Evolutionary conservation across 1,284 basidiomycete species (phyloP), one percentile per base, ranked within the genome.

Genomic region (Ceratobasidium sp.): DNA sequence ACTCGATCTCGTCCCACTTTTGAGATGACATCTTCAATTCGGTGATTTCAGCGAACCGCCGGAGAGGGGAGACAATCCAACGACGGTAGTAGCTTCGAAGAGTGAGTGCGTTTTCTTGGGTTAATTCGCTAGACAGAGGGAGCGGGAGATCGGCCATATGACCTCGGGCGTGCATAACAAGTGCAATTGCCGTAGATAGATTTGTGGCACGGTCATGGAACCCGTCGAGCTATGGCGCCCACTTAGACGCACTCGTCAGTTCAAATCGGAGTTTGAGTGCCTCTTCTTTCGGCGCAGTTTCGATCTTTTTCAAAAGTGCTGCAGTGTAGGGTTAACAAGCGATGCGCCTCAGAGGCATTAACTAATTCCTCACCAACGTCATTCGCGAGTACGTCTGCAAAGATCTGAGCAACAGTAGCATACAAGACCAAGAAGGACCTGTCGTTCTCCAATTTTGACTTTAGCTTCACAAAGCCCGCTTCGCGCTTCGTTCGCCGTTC

Each of bases 1-100:
- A 82, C 46, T 68, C 38, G 59, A 81, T 81, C 46, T 88, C 85
- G 3, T 83, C 84, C 90, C 92, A 93, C 38, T 87, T 86, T 68
- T 89, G 88, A 0, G 88, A 83, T 0, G 88, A 86, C 92, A 94
- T 93, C 78, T 89, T 85, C 0, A 88, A 85, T 83, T 94, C 92
- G 0, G 91, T 88, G 68, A 90, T 83, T 2, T 81, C 79, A 0
- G 85, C 80, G 2, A 84, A 84, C 9, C 83, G 82, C 28, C 93
- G 88, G 0, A 93, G 87, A 1, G 88, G 89, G 0, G 87, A 86
- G 54, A 93, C 86, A 46, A 91, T 79, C 85, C 88, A 89, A 65
- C 88, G 88, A 67, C 89, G 88, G 81, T 87, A 90, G 82, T 85
- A 87, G 0, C 86, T 88, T 20, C 91, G 89, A 54, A 91, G 85